Conservation (phyloP, 2,329 filamentous ascomycete species). For the Meredithiella fracta region DNA sequence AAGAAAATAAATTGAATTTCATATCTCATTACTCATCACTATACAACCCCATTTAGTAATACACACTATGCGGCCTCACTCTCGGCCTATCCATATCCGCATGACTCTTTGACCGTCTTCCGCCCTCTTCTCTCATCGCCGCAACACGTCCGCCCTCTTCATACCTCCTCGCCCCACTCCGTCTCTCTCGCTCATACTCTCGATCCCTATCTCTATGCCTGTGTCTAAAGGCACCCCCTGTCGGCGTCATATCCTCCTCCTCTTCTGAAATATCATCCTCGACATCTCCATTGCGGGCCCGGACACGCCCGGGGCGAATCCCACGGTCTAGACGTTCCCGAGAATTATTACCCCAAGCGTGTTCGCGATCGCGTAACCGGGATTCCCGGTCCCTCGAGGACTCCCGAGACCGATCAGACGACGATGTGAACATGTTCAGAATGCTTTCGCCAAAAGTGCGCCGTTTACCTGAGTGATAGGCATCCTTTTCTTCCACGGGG, state of each 20-base stretch:
- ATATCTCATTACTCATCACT: not conserved
- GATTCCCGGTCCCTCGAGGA: conserved; percentile 5
- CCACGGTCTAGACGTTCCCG: not conserved
- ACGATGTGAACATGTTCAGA: conserved; percentile 6
- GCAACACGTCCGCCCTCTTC: not conserved
- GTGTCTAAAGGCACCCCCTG: not conserved
- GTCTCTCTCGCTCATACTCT: conserved; percentile 10
- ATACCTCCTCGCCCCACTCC: conserved; percentile 1
- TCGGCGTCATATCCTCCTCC: conserved; percentile 3
- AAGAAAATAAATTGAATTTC: not conserved
- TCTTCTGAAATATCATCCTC: conserved; percentile 8
- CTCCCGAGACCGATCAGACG: conserved; percentile 3
- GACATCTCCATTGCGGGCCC: not conserved
- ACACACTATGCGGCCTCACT: conserved; percentile 17
- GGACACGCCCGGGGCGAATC: not conserved
- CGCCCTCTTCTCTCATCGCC: not conserved
- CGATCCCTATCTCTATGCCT: conserved; percentile 1
- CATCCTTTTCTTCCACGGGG: conserved; percentile 5
- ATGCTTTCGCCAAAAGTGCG: conserved; percentile 3
- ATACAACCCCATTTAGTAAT: conserved; percentile 7
- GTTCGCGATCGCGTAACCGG: conserved; percentile 8
- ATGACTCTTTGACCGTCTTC: conserved; percentile 32
- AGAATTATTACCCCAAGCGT: not conserved
- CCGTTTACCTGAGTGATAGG: conserved; percentile 2
- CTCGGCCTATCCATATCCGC: conserved; percentile 30